Evolutionary conservation across 306 rosid species (phyloP).

Genomic region (Glycyrrhiza uralensis): DNA sequence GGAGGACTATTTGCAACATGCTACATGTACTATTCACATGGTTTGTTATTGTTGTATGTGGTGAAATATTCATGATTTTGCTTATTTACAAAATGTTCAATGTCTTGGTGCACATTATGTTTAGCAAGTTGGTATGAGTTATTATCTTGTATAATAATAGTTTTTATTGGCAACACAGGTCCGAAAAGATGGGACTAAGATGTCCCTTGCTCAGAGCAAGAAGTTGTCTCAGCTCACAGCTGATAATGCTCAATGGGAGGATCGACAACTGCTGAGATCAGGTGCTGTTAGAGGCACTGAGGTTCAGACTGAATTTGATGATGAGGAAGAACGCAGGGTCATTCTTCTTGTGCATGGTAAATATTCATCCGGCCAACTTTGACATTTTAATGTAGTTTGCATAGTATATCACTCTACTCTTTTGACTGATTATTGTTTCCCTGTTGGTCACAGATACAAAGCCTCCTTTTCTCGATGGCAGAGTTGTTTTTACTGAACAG

Average conservation of each 20-base stretch:
- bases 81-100: not conserved
- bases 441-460: conserved; percentile 75
- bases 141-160: not conserved
- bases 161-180: conserved; percentile 46
- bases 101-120: not conserved
- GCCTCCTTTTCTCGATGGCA: conserved; percentile 95
- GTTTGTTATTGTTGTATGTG: not conserved
- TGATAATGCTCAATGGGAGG: conserved; percentile 99
- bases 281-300: conserved; percentile 99
- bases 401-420: not conserved
- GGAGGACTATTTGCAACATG: not conserved
- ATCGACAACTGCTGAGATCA: conserved; percentile 87
- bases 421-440: conserved; percentile 18
- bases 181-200: conserved; percentile 92
- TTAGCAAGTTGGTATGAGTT: not conserved
- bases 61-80: not conserved
- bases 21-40: not conserved
- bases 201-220: conserved; percentile 94
- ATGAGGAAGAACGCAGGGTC: conserved; percentile 93
- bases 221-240: conserved; percentile 91
- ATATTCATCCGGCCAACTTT: conserved; percentile 10
- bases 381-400: conserved; percentile 2
- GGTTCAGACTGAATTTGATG: conserved; percentile 97
- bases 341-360: conserved; percentile 98
- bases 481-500: conserved; percentile 97